Evolutionary conservation across 108 stramenopile species (phyloP).

Genomic region (Nannochloropsis salina): DNA sequence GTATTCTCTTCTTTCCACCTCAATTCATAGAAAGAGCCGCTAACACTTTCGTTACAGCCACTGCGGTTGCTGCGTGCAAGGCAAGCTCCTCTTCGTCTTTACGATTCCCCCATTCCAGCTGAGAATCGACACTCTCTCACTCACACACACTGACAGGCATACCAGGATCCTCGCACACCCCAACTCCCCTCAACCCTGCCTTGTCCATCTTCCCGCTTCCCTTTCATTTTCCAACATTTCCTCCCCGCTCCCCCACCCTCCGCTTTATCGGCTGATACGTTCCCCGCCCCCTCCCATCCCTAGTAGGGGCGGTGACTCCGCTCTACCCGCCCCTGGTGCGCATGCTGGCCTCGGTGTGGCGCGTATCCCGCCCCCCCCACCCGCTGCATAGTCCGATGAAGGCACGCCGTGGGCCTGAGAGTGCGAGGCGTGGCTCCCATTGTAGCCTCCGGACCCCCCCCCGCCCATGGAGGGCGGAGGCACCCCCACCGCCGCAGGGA

Average conservation of each 20-base stretch:
- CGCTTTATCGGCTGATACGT: not conserved
- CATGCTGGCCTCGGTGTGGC: conserved; percentile 15
- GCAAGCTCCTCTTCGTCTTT: no score
- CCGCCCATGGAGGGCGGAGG: not conserved
- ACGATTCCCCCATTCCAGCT: no score
- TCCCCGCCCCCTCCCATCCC: not conserved
- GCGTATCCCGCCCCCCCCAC: conserved; percentile 7
- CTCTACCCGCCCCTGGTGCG: not conserved
- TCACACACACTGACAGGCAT: no score
- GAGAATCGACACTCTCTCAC: no score
- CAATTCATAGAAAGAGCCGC: no score
- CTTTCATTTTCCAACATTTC: not conserved
- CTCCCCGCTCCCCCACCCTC: not conserved
- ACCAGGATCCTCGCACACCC: no score
- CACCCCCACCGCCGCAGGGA: not conserved
- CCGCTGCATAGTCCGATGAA: not conserved
- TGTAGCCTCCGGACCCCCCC: not conserved
- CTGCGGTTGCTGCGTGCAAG: no score
- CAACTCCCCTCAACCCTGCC: not conserved
- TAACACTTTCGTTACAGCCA: no score
- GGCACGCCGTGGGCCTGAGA: no score
- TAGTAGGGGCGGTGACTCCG: conserved; percentile 17
- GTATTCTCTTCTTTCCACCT: no score
- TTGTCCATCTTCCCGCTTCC: not conserved
- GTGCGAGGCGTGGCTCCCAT: not conserved